Evolutionary conservation across 768 basidiomycete genomes (phyloP), one percentile per base, ranked within the genome.

Genomic region (Coprinellus aureogranulatus): DNA sequence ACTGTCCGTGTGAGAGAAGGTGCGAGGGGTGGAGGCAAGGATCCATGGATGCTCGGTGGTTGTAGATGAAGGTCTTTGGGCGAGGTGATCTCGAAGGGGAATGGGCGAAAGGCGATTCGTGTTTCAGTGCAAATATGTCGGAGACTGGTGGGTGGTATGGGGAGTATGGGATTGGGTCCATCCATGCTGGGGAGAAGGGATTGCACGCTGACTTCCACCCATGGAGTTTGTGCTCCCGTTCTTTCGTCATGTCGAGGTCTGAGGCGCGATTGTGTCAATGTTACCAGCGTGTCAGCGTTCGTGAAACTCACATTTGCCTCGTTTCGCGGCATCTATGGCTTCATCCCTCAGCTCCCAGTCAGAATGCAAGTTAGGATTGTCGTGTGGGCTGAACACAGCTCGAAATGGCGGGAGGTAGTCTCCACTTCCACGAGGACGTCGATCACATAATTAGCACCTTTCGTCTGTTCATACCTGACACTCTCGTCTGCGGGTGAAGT

Each of bases 321-420:
- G 58, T 23, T 62, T 71, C 0, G 76, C 80, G 3, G 78, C 77
- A 42, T 71, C 55, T 25, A 76, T n/a, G 1, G 75, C 77, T 26
- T 62, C 56, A 3, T 65, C 25, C 59, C 65, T 74, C 14, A 77
- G 52, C 22, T 76, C 72, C 51, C 70, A 72, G 53, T 77, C 71
- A 0, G 73, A 66, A 9, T 70, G 67, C 27, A 78, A 57, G 52
- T 75, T 75, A 2, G 81, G 81, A 49, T 70, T 77, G 54, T 81
- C 81, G 58, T 80, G 76, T 4, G 81, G 80, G n/a, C 72, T 77
- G 59, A 84, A 81, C 0, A 79, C 73, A 4, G 81, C 81, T 9
- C 79, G 70, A 52, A 85, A 83, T 1, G 77, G 72, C 0, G 81
- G 80, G 2, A 84, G 63, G 20, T 64, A 65, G 4, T 57, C 53